Evolutionary conservation across 805 yeast genomes (phyloP), one percentile per base, ranked within the genome.

Genomic region (Schizosaccharomyces lindneri): DNA sequence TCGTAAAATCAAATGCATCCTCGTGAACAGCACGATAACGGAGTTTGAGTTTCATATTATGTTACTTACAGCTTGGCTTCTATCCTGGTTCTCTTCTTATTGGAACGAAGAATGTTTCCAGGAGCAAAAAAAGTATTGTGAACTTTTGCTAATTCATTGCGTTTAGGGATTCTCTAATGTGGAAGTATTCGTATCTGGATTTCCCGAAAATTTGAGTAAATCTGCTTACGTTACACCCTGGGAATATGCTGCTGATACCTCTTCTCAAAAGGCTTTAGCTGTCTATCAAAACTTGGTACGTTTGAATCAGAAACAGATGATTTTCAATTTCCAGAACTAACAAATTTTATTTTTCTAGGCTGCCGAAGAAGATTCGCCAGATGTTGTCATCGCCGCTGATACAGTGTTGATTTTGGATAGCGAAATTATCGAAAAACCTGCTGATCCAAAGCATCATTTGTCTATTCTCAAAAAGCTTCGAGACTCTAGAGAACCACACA

Each of bases 401-500:
- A 90, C 98, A 0, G 73, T 81, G 1, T 78, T 93, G 5, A 79
- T 77, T 17, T 79, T 79, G 48, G 75, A 79, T 62, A 75, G 79
- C 48, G 83, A 81, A 1, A 65, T 70, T 4, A 80, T 89, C 11
- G 98, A 90, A 69, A 90, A 90, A 70, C 98, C 98, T 0, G 74
- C 73, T n/a, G 73, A 72, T 4, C 72, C 78, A 9, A 74, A 71
- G 15, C 76, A 78, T 5, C 82, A 80, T 62, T 74, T 81, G 57
- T 70, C 70, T 4, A 76, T 78, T 68, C 73, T 85, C 63, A 73
- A 75, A 66, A 66, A 65, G 27, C 74, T 81, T 60, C 69, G 81
- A 51, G 81, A 79, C 64, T 70, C 74, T 4, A 62, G 63, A 11
- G 65, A 67, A 1, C 79, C 81, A 2, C 76, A 79, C 62, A 69